These are phyloP conservation scores for Astragalus membranaceus DNA, from an alignment of 306 rosid genomes.

Conservation along the genomic window DNA sequence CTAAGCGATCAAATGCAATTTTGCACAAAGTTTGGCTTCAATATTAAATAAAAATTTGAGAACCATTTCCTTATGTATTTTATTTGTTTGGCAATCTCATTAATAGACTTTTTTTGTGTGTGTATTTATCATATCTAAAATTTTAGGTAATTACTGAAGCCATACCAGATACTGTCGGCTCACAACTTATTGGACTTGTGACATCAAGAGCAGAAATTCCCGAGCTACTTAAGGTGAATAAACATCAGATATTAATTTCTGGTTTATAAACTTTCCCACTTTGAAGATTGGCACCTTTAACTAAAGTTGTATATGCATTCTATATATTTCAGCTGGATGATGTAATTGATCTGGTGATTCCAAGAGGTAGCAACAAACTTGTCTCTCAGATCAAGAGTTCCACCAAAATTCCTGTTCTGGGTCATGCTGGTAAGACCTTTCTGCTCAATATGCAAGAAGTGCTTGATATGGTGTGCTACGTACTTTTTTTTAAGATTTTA, in stretches of 20 bases:
- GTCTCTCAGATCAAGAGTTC: conserved; percentile 86
- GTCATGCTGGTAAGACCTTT: conserved; percentile 85
- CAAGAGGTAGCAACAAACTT: conserved; percentile 97
- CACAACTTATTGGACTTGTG: conserved; percentile 86
- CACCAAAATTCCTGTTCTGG: conserved; percentile 96
- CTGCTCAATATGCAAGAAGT: conserved; percentile 3
- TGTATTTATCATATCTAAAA: conserved; percentile 3
- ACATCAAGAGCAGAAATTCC: conserved; percentile 98
- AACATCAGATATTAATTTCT: not conserved
- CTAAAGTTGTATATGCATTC: conserved; percentile 17
- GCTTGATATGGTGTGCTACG: conserved; percentile 8
- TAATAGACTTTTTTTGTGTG: not conserved
- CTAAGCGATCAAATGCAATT: conserved; percentile 84
- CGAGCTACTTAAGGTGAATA: conserved; percentile 73
- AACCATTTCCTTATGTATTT: not conserved
- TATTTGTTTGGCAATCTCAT: not conserved
- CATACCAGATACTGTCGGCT: conserved; percentile 82
- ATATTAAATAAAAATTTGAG: conserved; percentile 13
- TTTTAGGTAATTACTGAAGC: conserved; percentile 89
- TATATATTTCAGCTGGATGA: conserved; percentile 69
- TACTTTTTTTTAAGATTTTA: conserved; percentile 5
- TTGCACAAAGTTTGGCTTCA: conserved; percentile 68
- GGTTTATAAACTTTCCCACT: conserved; percentile 20
- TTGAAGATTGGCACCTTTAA: conserved; percentile 13
- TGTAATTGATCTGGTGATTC: conserved; percentile 92